Percentiles rank a stretch among this genome's conserved stretches.
Evolutionary conservation across 441 rosid species (phyloP).

Genomic region (Syzygium syzygioides): DNA sequence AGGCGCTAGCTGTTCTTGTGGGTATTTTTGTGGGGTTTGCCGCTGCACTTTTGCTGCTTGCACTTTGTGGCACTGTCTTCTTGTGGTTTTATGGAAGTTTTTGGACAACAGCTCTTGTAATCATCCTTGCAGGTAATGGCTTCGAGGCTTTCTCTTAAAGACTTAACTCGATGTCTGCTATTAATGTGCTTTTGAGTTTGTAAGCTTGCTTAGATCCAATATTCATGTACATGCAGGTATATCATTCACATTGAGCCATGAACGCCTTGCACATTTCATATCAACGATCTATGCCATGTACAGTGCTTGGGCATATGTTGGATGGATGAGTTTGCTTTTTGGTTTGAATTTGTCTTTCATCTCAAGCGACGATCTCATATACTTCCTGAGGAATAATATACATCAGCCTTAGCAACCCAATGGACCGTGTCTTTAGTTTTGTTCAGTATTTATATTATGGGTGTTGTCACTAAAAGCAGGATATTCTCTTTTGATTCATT

Average conservation of each 20-base stretch:
- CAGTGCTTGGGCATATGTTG: conserved; percentile 19
- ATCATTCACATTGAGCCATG: conserved; percentile 56
- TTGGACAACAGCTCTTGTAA: conserved; percentile 69
- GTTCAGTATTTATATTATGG: too few relatives aligned
- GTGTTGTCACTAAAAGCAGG: too few relatives aligned
- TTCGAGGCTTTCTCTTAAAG: background rate
- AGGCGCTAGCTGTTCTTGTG: conserved; percentile 54
- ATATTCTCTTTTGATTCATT: too few relatives aligned
- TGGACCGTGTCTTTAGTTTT: background rate
- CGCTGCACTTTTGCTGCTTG: conserved; percentile 54
- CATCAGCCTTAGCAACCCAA: conserved; percentile 43
- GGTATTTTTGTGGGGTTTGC: conserved; percentile 64
- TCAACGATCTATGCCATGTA: conserved; percentile 61
- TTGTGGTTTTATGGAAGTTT: conserved; percentile 94
- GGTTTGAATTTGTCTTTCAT: conserved; percentile 5
- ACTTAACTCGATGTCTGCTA: background rate
- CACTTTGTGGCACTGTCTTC: conserved; percentile 53
- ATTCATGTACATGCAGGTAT: conserved; percentile 45
- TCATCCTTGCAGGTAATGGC: conserved; percentile 60
- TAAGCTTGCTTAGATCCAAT: conserved; percentile 8
- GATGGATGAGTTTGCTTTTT: too few relatives aligned
- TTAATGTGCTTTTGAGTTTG: background rate
- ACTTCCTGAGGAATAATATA: conserved; percentile 58
- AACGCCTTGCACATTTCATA: conserved; percentile 60
- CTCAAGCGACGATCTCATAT: conserved; percentile 80